Evolutionary conservation across 140 eudicot species (phyloP).

Genomic region (Bidens hawaiensis): DNA sequence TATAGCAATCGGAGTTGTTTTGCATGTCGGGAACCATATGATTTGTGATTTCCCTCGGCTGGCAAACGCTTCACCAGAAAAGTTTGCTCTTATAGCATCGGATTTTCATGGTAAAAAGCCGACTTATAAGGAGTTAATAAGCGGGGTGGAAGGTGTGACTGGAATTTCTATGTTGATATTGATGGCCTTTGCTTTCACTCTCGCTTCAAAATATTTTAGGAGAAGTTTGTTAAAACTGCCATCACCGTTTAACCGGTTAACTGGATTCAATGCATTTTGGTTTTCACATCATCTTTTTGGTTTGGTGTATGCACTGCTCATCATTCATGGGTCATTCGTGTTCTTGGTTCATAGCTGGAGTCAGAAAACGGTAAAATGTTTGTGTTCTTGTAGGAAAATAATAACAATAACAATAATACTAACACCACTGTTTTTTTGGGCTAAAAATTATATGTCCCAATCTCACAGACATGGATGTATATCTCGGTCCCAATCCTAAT

Average conservation of each 20-base stretch:
- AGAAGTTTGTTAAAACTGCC: constrained; percentile 65
- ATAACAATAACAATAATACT: background rate
- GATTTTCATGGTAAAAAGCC: constrained; percentile 64
- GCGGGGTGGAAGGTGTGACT: constrained; percentile 62
- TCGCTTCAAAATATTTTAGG: constrained; percentile 72
- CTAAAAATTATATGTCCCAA: constrained; percentile 11
- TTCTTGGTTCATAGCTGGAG: constrained; percentile 75
- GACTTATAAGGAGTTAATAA: constrained; percentile 43
- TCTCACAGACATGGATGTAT: constrained; percentile 93
- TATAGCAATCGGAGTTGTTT: constrained; percentile 56
- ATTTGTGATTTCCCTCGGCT: constrained; percentile 88
- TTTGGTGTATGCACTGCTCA: constrained; percentile 69
- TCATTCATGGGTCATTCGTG: constrained; percentile 81
- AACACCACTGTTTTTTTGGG: background rate
- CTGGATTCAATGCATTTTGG: constrained; percentile 98
- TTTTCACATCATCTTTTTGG: constrained; percentile 90
- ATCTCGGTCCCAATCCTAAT: constrained; percentile 70
- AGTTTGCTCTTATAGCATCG: constrained; percentile 66
- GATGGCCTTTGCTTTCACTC: constrained; percentile 64
- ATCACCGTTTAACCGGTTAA: constrained; percentile 64
- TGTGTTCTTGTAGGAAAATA: background rate
- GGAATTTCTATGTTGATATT: constrained; percentile 77
- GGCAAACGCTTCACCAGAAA: constrained; percentile 57
- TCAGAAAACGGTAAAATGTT: constrained; percentile 69
- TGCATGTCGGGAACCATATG: constrained; percentile 84